phyloP scores from a whole-genome alignment of 176 grass and related monocot genomes.

The Neostapfia colusana region DNA sequence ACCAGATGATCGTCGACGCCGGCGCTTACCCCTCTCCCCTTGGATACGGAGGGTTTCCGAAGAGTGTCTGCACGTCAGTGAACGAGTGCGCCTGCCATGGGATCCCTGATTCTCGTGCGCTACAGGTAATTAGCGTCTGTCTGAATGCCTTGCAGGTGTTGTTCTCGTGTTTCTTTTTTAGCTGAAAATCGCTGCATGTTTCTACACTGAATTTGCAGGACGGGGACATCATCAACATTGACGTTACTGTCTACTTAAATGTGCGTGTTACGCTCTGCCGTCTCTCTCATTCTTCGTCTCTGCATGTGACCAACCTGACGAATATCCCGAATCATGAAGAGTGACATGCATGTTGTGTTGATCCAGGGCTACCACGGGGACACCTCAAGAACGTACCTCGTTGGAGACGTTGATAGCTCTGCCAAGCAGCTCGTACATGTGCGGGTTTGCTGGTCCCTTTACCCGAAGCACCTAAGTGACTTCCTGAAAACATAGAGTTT shows the following conservation, averaged over 20 bases:
- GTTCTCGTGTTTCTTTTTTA: too few species aligned
- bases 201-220: constrained; percentile 50
- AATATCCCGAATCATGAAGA: not conserved
- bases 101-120: constrained; percentile 71
- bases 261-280: constrained; percentile 53
- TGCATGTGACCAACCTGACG: not conserved
- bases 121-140: constrained; percentile 43
- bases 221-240: constrained; percentile 93
- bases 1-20: constrained; percentile 77
- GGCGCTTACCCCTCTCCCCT: constrained; percentile 91
- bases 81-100: constrained; percentile 96
- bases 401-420: constrained; percentile 77
- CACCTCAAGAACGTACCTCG: constrained; percentile 88
- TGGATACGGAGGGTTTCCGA: constrained; percentile 82
- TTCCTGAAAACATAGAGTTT: too few species aligned
- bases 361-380: constrained; percentile 89
- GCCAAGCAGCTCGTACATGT: constrained; percentile 42
- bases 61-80: constrained; percentile 93
- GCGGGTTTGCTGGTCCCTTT: not conserved
- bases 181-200: not conserved
- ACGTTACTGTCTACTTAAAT: constrained; percentile 87
- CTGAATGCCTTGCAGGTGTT: not conserved
- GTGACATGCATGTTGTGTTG: constrained; percentile 29
- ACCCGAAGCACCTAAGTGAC: not conserved
- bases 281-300: not conserved